phyloP scores from a whole-genome alignment of 1,284 basidiomycete genomes.

The Puccinia coronata region DNA sequence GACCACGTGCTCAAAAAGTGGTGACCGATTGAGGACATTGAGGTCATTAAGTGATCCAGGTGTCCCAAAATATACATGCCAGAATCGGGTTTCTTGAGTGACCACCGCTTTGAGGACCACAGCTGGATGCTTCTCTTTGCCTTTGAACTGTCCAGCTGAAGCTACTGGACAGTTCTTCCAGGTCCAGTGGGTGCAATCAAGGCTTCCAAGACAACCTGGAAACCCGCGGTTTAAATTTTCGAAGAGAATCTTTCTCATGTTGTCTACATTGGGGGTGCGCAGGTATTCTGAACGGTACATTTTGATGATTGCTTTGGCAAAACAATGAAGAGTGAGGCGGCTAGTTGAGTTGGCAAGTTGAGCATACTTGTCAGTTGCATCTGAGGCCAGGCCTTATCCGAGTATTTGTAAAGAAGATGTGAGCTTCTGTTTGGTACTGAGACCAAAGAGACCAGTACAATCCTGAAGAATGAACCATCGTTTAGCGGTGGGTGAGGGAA shows the following conservation, averaged over 20 bases:
- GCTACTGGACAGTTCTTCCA: constrained; percentile 26
- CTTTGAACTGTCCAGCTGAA: constrained; percentile 1
- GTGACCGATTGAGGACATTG: constrained; percentile 4
- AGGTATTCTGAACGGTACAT: constrained; percentile 22
- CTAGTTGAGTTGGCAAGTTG: neutral
- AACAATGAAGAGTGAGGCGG: neutral
- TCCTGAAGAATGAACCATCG: neutral
- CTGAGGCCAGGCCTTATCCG: no score
- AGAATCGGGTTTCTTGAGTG: constrained; percentile 1
- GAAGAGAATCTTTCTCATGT: neutral
- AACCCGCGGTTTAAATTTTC: neutral
- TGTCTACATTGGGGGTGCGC: neutral
- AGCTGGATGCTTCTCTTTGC: constrained; percentile 25
- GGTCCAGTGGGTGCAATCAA: constrained; percentile 29
- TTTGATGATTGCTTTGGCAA: neutral
- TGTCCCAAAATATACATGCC: constrained; percentile 30
- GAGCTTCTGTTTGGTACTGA: neutral
- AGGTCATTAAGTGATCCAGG: constrained; percentile 40
- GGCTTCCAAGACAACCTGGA: constrained; percentile 9
- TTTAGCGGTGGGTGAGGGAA: neutral
- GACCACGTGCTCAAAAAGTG: constrained; percentile 3
- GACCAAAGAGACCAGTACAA: neutral
- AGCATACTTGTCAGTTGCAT: constrained; percentile 8
- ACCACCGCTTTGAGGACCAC: constrained; percentile 1
- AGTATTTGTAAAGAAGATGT: neutral